phyloP scores from a whole-genome alignment of 371 early-diverging fungal species.

The Lichtheimia ramosa region DNA sequence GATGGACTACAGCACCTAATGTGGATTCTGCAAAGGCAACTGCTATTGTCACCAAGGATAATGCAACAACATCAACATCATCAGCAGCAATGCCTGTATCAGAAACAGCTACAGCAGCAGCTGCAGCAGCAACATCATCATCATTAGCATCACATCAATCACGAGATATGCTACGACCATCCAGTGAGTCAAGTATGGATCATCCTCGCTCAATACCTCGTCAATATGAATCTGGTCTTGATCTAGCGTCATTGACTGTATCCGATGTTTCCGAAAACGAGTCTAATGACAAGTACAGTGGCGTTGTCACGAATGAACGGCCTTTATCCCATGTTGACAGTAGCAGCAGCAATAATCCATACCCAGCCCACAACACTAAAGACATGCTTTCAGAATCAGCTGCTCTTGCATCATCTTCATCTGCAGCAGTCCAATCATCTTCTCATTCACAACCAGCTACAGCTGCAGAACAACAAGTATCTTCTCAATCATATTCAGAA shows the following conservation, averaged over 20 bases:
- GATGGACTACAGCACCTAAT: constrained; percentile 32
- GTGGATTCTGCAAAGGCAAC: constrained; percentile 10
- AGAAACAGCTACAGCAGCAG: not conserved
- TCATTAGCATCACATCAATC: not conserved
- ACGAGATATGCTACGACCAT: not conserved
- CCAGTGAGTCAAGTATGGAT: not conserved
- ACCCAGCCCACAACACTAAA: not conserved
- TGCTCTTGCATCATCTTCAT: not conserved
- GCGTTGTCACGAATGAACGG: constrained; percentile 5
- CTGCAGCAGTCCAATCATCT: not conserved
- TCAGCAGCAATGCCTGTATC: not conserved
- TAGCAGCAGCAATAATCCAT: no score
- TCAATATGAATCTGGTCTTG: constrained; percentile 12
- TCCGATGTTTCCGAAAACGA: constrained; percentile 4
- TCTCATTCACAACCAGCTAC: no score
- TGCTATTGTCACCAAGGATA: not conserved
- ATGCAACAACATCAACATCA: not conserved
- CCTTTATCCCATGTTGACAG: not conserved
- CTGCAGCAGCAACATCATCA: not conserved
- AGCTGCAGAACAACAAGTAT: no score
- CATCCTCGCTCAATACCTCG: not conserved
- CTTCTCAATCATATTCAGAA: no score
- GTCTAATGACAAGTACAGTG: constrained; percentile 5
- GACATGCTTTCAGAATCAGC: not conserved
- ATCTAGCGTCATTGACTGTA: constrained; percentile 11